Conservation (phyloP, 208 protist species). For the Willaertia magna region DNA sequence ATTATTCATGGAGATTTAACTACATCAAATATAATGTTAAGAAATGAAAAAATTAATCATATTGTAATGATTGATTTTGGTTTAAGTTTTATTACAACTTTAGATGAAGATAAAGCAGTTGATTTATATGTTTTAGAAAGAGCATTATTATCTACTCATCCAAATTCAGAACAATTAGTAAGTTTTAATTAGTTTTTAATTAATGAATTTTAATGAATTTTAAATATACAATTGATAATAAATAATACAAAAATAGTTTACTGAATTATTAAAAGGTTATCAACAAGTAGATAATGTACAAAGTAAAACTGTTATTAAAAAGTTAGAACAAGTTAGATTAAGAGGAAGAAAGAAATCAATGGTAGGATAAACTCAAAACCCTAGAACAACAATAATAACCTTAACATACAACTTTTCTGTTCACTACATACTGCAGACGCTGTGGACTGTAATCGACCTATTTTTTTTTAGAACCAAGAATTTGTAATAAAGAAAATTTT, state of each 20-base stretch:
- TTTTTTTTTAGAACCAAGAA: no score
- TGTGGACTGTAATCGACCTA: no score
- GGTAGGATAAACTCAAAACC: constrained; percentile 64
- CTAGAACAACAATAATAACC: no score
- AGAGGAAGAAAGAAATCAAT: constrained; percentile 69
- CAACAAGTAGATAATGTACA: constrained; percentile 40
- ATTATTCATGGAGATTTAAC: constrained; percentile 93
- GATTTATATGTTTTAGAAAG: constrained; percentile 95
- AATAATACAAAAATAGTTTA: constrained; percentile 26
- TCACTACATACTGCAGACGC: no score
- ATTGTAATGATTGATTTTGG: constrained; percentile 90
- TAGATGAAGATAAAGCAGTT: constrained; percentile 86
- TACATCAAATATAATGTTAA: constrained; percentile 86
- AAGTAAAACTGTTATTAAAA: constrained; percentile 35
- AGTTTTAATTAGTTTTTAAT: background rate
- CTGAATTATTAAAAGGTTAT: constrained; percentile 48
- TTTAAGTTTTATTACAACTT: constrained; percentile 64
- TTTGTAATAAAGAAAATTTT: no score
- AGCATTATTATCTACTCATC: constrained; percentile 83
- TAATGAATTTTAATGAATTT: background rate
- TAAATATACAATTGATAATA: constrained; percentile 20
- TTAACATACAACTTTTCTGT: no score
- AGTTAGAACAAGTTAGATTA: constrained; percentile 55
- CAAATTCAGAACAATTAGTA: constrained; percentile 46
- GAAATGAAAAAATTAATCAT: constrained; percentile 11